phyloP scores from a whole-genome alignment of 2,329 filamentous ascomycete genomes.

The Thielaviopsis euricoi region DNA sequence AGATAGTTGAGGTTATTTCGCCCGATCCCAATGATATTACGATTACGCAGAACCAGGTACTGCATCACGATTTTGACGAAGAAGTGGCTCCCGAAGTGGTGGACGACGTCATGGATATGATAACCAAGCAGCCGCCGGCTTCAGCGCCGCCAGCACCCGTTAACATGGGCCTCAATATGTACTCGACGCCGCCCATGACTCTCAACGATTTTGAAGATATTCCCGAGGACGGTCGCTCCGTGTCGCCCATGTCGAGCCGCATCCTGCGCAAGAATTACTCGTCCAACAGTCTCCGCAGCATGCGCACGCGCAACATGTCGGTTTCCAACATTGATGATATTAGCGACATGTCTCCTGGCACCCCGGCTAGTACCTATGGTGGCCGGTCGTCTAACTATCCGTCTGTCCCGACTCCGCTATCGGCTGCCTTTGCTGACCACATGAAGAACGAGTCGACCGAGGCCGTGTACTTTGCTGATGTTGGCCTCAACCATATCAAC shows the following conservation, averaged over 20 bases:
- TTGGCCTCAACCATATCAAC: slow-evolving; percentile 45
- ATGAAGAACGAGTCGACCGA: slow-evolving; percentile 41
- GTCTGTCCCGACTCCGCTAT: slow-evolving; percentile 50
- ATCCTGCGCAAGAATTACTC: slow-evolving; percentile 53
- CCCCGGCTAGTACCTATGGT: slow-evolving; percentile 55
- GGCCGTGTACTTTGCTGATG: slow-evolving; percentile 70
- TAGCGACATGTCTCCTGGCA: slow-evolving; percentile 54
- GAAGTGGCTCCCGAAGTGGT: not conserved
- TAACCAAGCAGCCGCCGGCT: slow-evolving; percentile 5
- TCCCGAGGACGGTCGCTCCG: slow-evolving; percentile 25
- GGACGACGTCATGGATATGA: slow-evolving; percentile 1
- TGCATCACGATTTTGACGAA: slow-evolving; percentile 3
- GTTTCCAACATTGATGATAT: slow-evolving; percentile 42
- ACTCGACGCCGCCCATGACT: slow-evolving; percentile 6
- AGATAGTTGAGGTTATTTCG: slow-evolving; percentile 6
- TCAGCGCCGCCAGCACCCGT: slow-evolving; percentile 5
- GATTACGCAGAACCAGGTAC: not conserved
- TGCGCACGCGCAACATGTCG: slow-evolving; percentile 61
- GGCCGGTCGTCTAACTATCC: slow-evolving; percentile 31
- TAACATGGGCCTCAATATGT: not conserved
- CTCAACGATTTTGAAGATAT: slow-evolving; percentile 10
- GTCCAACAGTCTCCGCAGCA: slow-evolving; percentile 51
- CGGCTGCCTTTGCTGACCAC: slow-evolving; percentile 42
- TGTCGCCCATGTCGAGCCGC: slow-evolving; percentile 34
- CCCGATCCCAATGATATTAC: not conserved